Evolutionary conservation across 192 early-diverging fungal genomes (phyloP).

Genomic region (Phlyctochytrium arcticum): DNA sequence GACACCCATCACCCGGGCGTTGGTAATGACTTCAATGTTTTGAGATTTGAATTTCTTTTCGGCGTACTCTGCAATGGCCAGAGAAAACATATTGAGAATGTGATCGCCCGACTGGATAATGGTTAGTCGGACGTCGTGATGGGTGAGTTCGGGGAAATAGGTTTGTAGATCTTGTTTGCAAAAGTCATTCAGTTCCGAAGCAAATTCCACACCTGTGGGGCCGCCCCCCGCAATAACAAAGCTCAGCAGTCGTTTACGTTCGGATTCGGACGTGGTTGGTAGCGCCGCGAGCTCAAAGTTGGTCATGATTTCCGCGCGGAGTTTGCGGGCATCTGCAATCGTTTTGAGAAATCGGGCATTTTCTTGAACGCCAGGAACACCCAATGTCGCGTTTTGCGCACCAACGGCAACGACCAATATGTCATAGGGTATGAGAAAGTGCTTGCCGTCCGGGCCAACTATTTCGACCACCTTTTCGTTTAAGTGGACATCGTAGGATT

Average conservation of each 20-base stretch:
- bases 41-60: slow-evolving; percentile 63
- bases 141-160: slow-evolving; percentile 62
- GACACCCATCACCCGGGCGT: slow-evolving; percentile 61
- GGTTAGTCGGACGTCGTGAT: slow-evolving; percentile 49
- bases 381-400: slow-evolving; percentile 50
- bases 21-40: slow-evolving; percentile 62
- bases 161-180: slow-evolving; percentile 41
- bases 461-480: slow-evolving; percentile 29
- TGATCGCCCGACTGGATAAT: slow-evolving; percentile 69
- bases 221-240: slow-evolving; percentile 76
- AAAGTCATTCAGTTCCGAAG: slow-evolving; percentile 55
- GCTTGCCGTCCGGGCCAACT: neutral
- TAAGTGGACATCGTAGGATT: slow-evolving; percentile 26
- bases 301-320: slow-evolving; percentile 53
- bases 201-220: slow-evolving; percentile 68
- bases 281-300: slow-evolving; percentile 65
- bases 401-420: slow-evolving; percentile 15
- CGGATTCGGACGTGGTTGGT: slow-evolving; percentile 55
- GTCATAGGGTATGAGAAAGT: slow-evolving; percentile 36
- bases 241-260: slow-evolving; percentile 56
- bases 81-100: slow-evolving; percentile 69
- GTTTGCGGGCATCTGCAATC: slow-evolving; percentile 58
- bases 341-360: slow-evolving; percentile 60
- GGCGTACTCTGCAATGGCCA: slow-evolving; percentile 59
- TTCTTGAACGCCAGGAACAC: slow-evolving; percentile 60